Evolutionary conservation across 2,329 filamentous ascomycete species (phyloP).

Genomic region (Clonostachys rhizophaga): DNA sequence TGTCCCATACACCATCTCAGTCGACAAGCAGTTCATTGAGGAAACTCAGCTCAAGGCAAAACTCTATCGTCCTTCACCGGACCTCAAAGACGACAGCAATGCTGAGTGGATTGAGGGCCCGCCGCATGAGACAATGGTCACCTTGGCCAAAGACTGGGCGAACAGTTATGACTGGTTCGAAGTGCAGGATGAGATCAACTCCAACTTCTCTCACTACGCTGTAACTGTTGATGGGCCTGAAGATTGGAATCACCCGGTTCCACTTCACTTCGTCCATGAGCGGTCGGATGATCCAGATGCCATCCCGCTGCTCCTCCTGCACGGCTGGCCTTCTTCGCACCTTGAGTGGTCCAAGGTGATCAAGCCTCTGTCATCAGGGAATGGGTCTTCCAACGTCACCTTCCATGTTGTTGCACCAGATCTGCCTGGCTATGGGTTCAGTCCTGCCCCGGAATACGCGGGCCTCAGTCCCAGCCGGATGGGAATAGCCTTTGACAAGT

Average conservation of each 20-base stretch:
- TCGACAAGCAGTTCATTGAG: conserved; percentile 1
- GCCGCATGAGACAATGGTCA: background rate
- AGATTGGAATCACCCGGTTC: background rate
- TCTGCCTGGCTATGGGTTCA: conserved; percentile 4
- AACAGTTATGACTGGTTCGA: conserved; percentile 3
- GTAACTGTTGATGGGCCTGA: conserved; percentile 1
- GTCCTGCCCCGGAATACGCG: conserved; percentile 1
- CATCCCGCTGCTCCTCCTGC: conserved; percentile 5
- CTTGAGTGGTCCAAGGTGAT: conserved; percentile 2
- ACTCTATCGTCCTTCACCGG: conserved; percentile 1
- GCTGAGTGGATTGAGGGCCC: conserved; percentile 3
- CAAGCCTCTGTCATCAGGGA: background rate
- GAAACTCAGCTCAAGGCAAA: background rate
- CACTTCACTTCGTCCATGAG: conserved; percentile 6
- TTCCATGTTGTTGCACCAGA: conserved; percentile 2
- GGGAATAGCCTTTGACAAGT: background rate
- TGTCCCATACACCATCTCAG: conserved; percentile 1
- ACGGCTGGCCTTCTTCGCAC: conserved; percentile 6
- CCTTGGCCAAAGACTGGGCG: conserved; percentile 3
- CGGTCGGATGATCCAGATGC: conserved; percentile 2
- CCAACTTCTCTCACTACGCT: conserved; percentile 3
- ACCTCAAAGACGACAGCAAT: conserved; percentile 1
- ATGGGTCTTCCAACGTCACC: background rate
- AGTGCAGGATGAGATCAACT: conserved; percentile 2
- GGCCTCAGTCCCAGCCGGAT: background rate